Percentiles rank a stretch among this genome's conserved stretches.
Conservation (phyloP, 805 yeast genomes). For the Kluyveromyces wickerhamii region DNA sequence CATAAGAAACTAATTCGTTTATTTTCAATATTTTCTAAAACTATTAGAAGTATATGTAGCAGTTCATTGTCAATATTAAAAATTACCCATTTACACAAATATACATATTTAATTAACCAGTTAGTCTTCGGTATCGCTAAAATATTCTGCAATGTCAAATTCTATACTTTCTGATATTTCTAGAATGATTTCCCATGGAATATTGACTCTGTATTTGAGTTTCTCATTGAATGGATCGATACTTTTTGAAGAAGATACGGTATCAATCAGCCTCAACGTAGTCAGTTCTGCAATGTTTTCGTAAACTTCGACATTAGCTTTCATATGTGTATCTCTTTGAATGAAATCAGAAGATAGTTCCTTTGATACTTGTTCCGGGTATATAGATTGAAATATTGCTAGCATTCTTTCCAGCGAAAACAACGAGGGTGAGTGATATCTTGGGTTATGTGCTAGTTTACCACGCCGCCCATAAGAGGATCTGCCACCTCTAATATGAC, state of each 20-base stretch:
- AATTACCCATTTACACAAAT: too few species aligned
- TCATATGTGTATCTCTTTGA: conserved; percentile 30
- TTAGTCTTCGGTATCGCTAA: conserved; percentile 25
- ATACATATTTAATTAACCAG: too few species aligned
- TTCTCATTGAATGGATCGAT: conserved; percentile 56
- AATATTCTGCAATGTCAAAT: conserved; percentile 58
- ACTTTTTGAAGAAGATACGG: conserved; percentile 34
- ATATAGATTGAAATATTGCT: conserved; percentile 72
- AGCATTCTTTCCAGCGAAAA: conserved; percentile 73
- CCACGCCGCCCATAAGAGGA: conserved; percentile 35
- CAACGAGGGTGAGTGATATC: conserved; percentile 60
- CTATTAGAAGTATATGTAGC: too few species aligned
- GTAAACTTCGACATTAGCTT: conserved; percentile 42
- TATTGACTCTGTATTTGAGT: conserved; percentile 72
- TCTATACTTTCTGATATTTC: conserved; percentile 55
- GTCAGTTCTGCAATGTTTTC: conserved; percentile 53
- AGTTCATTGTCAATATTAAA: too few species aligned
- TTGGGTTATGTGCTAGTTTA: conserved; percentile 45
- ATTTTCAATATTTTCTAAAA: too few species aligned
- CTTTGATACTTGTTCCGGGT: conserved; percentile 33
- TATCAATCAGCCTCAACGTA: conserved; percentile 44
- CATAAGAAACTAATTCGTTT: too few species aligned
- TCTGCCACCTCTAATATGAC: conserved; percentile 38
- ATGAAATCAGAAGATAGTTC: conserved; percentile 11
- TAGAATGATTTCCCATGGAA: conserved; percentile 56